These are phyloP conservation scores for Verticillium nubilum DNA, from an alignment of 2,329 filamentous ascomycete genomes.

Conservation along the genomic window DNA sequence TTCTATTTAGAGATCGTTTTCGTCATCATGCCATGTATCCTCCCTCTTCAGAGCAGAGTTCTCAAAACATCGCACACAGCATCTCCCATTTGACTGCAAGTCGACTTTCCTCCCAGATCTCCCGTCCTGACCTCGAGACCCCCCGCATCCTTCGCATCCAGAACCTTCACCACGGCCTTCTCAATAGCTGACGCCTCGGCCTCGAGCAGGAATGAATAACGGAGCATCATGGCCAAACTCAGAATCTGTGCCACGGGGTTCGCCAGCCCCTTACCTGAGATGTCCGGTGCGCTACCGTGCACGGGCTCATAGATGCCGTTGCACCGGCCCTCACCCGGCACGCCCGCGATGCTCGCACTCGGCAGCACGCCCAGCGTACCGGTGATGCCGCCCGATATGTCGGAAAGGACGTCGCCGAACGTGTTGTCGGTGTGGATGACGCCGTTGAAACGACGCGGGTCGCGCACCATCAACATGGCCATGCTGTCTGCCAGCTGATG, in stretches of 20 bases:
- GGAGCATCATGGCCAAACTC: constrained; percentile 68
- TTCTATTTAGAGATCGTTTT: no score
- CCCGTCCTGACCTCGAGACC: constrained; percentile 50
- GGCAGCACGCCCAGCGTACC: constrained; percentile 40
- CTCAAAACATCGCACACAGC: constrained; percentile 28
- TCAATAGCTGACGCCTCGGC: constrained; percentile 39
- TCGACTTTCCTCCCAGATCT: constrained; percentile 60
- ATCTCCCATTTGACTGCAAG: constrained; percentile 63
- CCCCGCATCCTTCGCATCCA: constrained; percentile 43
- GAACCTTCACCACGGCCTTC: constrained; percentile 30
- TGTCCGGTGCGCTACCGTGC: constrained; percentile 62
- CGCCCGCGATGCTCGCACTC: constrained; percentile 36
- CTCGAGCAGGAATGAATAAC: constrained; percentile 44
- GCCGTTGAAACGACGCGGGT: constrained; percentile 40
- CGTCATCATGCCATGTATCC: no score
- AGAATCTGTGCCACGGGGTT: constrained; percentile 70
- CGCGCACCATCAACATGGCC: constrained; percentile 41
- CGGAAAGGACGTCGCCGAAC: constrained; percentile 41
- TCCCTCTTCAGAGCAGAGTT: neutral
- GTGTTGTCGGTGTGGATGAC: constrained; percentile 43
- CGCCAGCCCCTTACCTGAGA: constrained; percentile 64
- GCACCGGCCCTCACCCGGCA: constrained; percentile 30
- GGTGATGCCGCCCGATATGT: constrained; percentile 38
- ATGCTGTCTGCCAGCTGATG: constrained; percentile 43
- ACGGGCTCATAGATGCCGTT: constrained; percentile 65